phyloP scores from a whole-genome alignment of 495 filamentous ascomycete genomes.

The Evansstolkia leycettana region DNA sequence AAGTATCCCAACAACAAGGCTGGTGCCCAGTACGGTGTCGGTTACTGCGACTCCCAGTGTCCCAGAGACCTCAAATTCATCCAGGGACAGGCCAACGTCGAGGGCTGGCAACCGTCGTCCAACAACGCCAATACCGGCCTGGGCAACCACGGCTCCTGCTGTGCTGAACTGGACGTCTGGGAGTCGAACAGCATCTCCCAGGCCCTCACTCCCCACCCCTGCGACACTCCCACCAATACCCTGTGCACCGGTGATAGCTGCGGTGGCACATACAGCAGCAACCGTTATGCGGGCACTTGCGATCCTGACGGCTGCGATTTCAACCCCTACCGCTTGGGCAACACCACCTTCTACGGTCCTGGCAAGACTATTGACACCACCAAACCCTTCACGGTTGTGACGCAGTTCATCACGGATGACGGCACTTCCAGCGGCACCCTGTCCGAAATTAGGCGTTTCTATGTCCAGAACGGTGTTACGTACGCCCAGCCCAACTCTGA shows the following conservation, averaged over 20 bases:
- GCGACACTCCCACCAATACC: constrained; percentile 40
- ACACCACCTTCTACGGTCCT: constrained; percentile 49
- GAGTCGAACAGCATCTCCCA: constrained; percentile 54
- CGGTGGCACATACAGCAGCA: constrained; percentile 32
- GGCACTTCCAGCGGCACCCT: constrained; percentile 42
- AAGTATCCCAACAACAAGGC: constrained; percentile 45
- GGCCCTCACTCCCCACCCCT: constrained; percentile 51
- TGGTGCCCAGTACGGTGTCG: constrained; percentile 58
- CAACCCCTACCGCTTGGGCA: constrained; percentile 61
- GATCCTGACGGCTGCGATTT: constrained; percentile 72
- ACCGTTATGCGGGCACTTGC: constrained; percentile 44
- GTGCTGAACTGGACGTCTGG: constrained; percentile 64
- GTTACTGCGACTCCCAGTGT: constrained; percentile 69
- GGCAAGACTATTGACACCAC: constrained; percentile 51
- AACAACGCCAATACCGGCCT: constrained; percentile 48
- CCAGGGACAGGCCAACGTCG: constrained; percentile 51
- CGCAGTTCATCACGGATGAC: constrained; percentile 53
- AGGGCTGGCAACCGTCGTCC: constrained; percentile 45
- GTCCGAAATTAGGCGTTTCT: constrained; percentile 55
- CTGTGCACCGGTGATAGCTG: constrained; percentile 46
- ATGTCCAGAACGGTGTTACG: constrained; percentile 55
- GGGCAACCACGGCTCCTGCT: constrained; percentile 54
- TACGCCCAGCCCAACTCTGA: constrained; percentile 45
- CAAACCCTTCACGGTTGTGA: constrained; percentile 53
- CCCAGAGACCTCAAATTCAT: constrained; percentile 55